Evolutionary conservation across 2,329 filamentous ascomycete genomes (phyloP).

Genomic region (Cordyceps fumosorosea): DNA sequence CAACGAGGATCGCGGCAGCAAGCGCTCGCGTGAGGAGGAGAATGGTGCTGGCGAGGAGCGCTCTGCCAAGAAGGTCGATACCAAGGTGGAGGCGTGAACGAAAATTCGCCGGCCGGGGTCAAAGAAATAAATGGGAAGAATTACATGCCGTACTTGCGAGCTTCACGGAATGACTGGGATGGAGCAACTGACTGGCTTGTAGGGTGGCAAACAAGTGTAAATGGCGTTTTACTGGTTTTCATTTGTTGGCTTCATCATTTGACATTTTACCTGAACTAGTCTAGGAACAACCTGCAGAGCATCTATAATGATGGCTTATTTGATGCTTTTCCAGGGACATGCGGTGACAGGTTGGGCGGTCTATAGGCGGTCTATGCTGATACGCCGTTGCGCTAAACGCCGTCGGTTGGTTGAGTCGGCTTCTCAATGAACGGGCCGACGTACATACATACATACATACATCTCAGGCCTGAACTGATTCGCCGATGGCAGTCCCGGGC

Average conservation of each 20-base stretch:
- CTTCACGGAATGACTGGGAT: not conserved
- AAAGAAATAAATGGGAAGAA: not conserved
- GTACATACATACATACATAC: too few species aligned
- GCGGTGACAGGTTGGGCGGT: not conserved
- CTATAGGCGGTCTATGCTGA: not conserved
- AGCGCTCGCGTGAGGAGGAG: constrained; percentile 51
- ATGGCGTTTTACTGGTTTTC: constrained; percentile 10
- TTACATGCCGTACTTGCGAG: not conserved
- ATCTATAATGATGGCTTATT: not conserved
- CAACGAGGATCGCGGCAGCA: constrained; percentile 27
- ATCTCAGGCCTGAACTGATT: not conserved
- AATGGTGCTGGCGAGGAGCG: constrained; percentile 32
- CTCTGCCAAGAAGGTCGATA: constrained; percentile 57
- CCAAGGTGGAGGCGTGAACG: constrained; percentile 32
- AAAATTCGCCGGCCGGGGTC: not conserved
- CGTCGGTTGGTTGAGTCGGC: not conserved
- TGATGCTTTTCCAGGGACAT: not conserved
- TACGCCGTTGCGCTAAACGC: not conserved
- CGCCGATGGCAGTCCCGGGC: not conserved
- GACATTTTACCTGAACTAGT: not conserved
- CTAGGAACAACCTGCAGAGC: not conserved
- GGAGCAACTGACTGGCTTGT: not conserved
- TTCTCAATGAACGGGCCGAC: not conserved
- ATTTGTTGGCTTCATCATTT: constrained; percentile 2
- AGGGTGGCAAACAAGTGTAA: constrained; percentile 6